Conservation (phyloP, 73 alveolate species). For the Paramecium octaurelia region DNA sequence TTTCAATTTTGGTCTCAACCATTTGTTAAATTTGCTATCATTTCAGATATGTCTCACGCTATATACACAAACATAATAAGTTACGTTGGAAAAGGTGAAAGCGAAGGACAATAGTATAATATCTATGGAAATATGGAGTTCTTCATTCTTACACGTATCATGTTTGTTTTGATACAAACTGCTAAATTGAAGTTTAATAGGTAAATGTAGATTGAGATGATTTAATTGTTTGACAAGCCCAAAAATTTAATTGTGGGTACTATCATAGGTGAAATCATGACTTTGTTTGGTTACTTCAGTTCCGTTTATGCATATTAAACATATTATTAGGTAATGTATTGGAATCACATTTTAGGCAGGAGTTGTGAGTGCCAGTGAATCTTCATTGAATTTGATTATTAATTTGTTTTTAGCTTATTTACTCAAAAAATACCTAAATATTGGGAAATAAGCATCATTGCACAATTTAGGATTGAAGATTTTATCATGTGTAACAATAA, state of each 20-base stretch:
- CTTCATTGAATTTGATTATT: conserved; percentile 25
- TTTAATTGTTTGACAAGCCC: conserved; percentile 11
- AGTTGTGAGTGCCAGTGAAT: conserved; percentile 46
- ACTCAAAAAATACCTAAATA: background rate
- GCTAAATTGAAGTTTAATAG: background rate
- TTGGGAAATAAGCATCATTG: conserved; percentile 32
- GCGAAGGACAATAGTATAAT: background rate
- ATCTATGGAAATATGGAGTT: conserved; percentile 30
- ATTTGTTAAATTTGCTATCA: conserved; percentile 28
- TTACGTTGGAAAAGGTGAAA: background rate
- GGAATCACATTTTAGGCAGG: background rate
- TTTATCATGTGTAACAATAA: conserved; percentile 14
- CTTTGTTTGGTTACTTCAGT: conserved; percentile 11
- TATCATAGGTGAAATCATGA: conserved; percentile 3
- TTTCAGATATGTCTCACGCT: conserved; percentile 46
- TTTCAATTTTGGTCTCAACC: background rate
- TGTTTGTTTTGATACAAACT: background rate
- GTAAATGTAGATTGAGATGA: background rate
- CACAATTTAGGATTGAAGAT: conserved; percentile 28
- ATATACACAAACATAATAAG: background rate
- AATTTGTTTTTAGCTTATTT: conserved; percentile 30
- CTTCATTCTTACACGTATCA: background rate
- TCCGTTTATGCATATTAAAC: conserved; percentile 42
- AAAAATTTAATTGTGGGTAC: background rate
- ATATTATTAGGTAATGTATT: background rate